These are phyloP conservation scores for Endotrypanum monterogeii DNA, from an alignment of 208 protist species.

Conservation along the genomic window DNA sequence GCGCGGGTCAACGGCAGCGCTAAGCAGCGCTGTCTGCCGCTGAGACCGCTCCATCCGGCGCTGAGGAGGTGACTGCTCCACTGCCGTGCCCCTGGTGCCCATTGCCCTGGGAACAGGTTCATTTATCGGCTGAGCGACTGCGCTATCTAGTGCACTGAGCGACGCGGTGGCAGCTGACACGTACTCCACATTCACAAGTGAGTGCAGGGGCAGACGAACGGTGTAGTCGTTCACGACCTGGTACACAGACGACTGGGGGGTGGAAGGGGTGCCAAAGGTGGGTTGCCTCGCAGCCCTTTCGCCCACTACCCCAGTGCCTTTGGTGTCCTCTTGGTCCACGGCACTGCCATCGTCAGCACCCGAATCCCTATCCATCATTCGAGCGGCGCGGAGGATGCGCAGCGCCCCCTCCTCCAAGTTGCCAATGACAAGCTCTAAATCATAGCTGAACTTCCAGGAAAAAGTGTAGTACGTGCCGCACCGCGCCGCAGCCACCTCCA, in stretches of 20 bases:
- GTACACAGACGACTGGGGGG: background rate
- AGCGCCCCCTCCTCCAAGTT: conserved; percentile 66
- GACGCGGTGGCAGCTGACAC: conserved; percentile 68
- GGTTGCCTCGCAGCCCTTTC: background rate
- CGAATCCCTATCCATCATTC: background rate
- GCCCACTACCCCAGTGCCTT: conserved; percentile 1
- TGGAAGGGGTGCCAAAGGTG: background rate
- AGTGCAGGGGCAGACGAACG: conserved; percentile 59
- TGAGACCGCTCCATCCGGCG: conserved; percentile 10
- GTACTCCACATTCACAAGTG: conserved; percentile 81
- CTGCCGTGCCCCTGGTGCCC: background rate
- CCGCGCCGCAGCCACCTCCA: conserved; percentile 24
- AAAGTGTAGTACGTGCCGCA: conserved; percentile 54
- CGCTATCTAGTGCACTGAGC: conserved; percentile 7
- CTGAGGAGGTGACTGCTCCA: conserved; percentile 7
- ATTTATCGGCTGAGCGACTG: background rate
- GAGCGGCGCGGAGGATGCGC: conserved; percentile 46
- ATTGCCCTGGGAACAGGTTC: background rate
- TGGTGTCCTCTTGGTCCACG: background rate
- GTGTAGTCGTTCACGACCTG: conserved; percentile 35
- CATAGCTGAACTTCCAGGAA: conserved; percentile 85
- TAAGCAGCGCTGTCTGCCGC: conserved; percentile 14
- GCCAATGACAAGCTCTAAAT: conserved; percentile 64
- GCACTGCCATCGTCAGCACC: background rate
- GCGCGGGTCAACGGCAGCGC: conserved; percentile 16